phyloP scores from a whole-genome alignment of 495 filamentous ascomycete species.

The Annulohypoxylon bovei region DNA sequence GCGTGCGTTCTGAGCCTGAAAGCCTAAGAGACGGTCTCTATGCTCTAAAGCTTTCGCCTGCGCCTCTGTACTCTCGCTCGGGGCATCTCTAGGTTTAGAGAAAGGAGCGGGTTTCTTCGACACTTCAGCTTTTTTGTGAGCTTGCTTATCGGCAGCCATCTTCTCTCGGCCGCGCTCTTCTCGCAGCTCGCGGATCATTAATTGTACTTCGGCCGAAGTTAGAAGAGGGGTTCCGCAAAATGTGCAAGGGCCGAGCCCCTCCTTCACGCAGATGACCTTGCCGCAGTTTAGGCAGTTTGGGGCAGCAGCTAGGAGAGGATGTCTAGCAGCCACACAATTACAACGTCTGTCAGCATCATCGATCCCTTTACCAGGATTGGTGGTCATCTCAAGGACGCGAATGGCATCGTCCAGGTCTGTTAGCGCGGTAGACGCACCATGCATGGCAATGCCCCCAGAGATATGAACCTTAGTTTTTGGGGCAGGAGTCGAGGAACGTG shows the following conservation, averaged over 20 bases:
- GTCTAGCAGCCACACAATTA: constrained; percentile 83
- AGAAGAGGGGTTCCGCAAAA: constrained; percentile 84
- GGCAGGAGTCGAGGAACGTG: constrained; percentile 64
- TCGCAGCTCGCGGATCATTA: constrained; percentile 86
- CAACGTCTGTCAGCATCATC: constrained; percentile 70
- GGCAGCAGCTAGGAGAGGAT: constrained; percentile 84
- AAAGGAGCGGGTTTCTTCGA: constrained; percentile 60
- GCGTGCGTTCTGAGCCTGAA: constrained; percentile 87
- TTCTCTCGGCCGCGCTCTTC: constrained; percentile 88
- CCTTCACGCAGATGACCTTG: constrained; percentile 95
- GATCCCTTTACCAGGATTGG: constrained; percentile 74
- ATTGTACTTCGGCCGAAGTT: constrained; percentile 73
- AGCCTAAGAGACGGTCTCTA: constrained; percentile 81
- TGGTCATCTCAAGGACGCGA: constrained; percentile 86
- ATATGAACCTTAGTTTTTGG: constrained; percentile 70
- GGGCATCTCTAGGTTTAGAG: constrained; percentile 55
- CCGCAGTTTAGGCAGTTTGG: constrained; percentile 94
- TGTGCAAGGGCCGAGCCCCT: constrained; percentile 94
- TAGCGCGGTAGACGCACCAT: constrained; percentile 77
- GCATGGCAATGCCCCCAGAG: constrained; percentile 77
- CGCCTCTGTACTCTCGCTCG: constrained; percentile 50
- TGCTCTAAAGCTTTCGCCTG: constrained; percentile 74
- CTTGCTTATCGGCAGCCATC: constrained; percentile 78
- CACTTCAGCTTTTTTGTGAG: constrained; percentile 72
- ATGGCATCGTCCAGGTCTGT: constrained; percentile 91